Percentiles rank a stretch among this genome's conserved stretches.
Evolutionary conservation across 2,329 filamentous ascomycete species (phyloP).

Genomic region (Ampelomyces quisqualis): DNA sequence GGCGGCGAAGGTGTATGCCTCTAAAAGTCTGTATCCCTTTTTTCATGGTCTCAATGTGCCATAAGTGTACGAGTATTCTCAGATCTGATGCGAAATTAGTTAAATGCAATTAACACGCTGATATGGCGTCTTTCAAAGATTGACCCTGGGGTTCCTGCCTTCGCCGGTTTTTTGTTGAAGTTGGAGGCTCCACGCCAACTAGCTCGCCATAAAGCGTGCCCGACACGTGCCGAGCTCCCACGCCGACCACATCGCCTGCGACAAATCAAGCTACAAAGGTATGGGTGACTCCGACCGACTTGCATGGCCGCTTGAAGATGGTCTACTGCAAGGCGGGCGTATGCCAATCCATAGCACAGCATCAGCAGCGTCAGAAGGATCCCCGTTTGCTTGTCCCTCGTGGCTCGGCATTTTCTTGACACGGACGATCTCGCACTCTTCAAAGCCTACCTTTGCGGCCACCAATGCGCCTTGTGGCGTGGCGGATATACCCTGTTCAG

Average conservation of each 20-base stretch:
- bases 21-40: background rate
- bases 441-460: constrained; percentile 30
- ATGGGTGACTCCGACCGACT: constrained; percentile 9
- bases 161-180: no score
- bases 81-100: no score
- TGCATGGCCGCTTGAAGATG: constrained; percentile 2
- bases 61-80: no score
- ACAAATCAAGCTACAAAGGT: constrained; percentile 7
- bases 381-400: constrained; percentile 1
- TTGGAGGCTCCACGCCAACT: no score
- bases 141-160: no score
- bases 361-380: constrained; percentile 7
- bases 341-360: constrained; percentile 21
- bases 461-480: constrained; percentile 26
- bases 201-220: constrained; percentile 2
- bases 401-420: constrained; percentile 14
- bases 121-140: no score
- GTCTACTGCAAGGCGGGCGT: constrained; percentile 8
- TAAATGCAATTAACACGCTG: no score
- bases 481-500: constrained; percentile 25
- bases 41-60: background rate
- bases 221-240: constrained; percentile 10
- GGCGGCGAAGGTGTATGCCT: background rate
- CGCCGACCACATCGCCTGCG: no score
- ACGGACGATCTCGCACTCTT: constrained; percentile 23